Base-by-base conservation (phyloP, 108 stramenopile species). In the Discostella pseudostelligera region DNA sequence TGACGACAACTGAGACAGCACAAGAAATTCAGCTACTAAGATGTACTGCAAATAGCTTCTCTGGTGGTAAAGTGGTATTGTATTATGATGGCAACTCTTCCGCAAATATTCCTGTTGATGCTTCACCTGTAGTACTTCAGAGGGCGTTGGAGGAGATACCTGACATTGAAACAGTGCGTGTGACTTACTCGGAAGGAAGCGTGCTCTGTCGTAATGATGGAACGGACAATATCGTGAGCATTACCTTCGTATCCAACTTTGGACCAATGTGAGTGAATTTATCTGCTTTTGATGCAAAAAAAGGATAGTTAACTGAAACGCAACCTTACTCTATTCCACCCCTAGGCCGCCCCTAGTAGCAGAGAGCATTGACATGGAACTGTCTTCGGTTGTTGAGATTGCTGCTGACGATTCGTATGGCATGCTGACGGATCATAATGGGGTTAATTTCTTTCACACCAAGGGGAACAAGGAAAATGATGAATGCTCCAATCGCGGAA, bases 381-480 rank as follows among this genome's bases (percentile, higher is more conserved):
- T 67, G 21, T 49, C 53, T n/a, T 67, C 66, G 5, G 46, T 58
- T 16, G 67, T 76, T 20, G 67, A 76, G 61, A 46, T 76, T 43
- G 74, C 74, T 26, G 54, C 67, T 0, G 66, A 67, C 32, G 39
- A 46, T 36, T 68, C 67, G 4, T 64, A 62, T 62, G 74, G 67
- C n/a, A 63, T 68, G 62, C 55, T 76, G 35, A 58, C 61, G 10
- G 74, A 76, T 63, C 67, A 76, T 51, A 76, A 63, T 29, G 55
- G 39, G 7, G 47, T 64, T 0, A n/a, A 67, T 42, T 63, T 67
- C 44, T 68, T 59, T 45, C 26, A 39, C 24, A 61, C 60, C 45
- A 62, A 76, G 46, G 88, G 88, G 3, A 69, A 81, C 29, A 89
- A 89, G 64, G 88, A 89, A 42, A 67, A 83, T 67, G 75, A 79